These are phyloP conservation scores for Fusarium oxysporum DNA, from an alignment of 2,329 filamentous ascomycete genomes.

Conservation along the genomic window DNA sequence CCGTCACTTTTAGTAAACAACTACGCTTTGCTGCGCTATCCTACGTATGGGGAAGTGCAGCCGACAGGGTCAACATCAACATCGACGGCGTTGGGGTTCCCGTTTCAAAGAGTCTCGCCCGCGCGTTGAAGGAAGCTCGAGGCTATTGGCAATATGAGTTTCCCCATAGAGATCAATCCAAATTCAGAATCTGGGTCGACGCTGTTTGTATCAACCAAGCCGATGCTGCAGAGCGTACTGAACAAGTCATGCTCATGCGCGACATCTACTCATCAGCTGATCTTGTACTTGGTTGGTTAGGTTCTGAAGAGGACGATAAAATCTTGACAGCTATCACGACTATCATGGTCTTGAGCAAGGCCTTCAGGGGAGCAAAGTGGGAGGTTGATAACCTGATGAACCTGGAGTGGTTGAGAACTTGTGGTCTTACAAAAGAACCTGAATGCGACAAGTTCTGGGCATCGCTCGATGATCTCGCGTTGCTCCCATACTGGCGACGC, in stretches of 20 bases:
- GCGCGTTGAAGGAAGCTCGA: not conserved
- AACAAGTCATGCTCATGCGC: slow-evolving; percentile 18
- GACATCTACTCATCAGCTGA: slow-evolving; percentile 8
- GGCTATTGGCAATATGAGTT: not conserved
- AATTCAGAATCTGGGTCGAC: slow-evolving; percentile 9
- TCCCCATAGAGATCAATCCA: not conserved
- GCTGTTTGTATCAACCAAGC: slow-evolving; percentile 1
- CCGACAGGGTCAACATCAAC: not conserved
- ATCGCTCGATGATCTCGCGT: not conserved
- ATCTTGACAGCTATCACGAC: not conserved
- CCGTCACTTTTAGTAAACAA: not conserved
- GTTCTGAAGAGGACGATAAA: not conserved
- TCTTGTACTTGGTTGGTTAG: not conserved
- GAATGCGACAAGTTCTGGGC: not conserved
- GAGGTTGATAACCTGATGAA: not conserved
- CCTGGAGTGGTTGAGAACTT: not conserved
- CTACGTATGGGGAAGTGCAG: not conserved
- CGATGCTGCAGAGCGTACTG: not conserved
- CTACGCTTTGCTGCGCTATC: not conserved
- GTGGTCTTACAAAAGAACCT: not conserved
- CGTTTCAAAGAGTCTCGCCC: not conserved
- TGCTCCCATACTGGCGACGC: not conserved
- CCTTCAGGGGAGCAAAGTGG: not conserved
- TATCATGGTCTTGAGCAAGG: not conserved
- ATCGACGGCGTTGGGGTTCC: not conserved